Base-by-base conservation (phyloP, 192 early-diverging fungal species). In the Podochytrium sp. region DNA sequence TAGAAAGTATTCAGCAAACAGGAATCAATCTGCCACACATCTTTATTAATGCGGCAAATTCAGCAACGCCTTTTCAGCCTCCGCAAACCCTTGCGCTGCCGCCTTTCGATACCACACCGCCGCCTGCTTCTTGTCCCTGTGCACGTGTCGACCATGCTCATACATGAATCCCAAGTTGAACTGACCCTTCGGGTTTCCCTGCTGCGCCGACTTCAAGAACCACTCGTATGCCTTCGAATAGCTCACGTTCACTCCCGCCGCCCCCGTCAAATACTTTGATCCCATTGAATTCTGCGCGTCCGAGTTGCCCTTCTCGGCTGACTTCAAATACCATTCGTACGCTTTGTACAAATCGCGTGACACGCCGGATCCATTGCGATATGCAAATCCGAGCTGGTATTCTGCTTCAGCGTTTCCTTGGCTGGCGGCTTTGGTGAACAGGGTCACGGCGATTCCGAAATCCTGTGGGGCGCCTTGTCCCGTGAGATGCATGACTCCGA, bases 271-370 rank as follows among this genome's bases (percentile, higher is more conserved):
- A 35, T 68, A 68, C 50, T 33, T 68, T 14, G 18, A 55, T 30
- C 66, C 66, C 18, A 68, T 40, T 7, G 3, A 10, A 35, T 68
- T 68, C 29, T 55, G 51, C 20, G 76, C 80, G 30, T 41, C 40
- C 14, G 76, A 41, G n/a, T 81, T 33, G 10, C 65, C 64, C 50
- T 59, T 33, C 0, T 16, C 1, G n/a, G 80, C 80, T 27, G 80
- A 71, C 41, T 65, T 81, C 25, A 20, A 35, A 37, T 82, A 81
- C 76, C 76, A 82, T 2, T 79, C 68, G n/a, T 60, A 56, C 0
- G 80, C 80, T 5, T 20, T 6, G 4, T 23, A 56, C 16, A 52
- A 53, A 37, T 80, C 71, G 27, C 62, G 30, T 5, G 4, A 30
- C 18, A 56, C 62, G 30, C 80, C 79, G 3, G 30, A 40, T n/a